A percentile compares a stretch with the other conserved stretches of the same genome.
These are phyloP conservation scores for Truncatella angustata DNA, from an alignment of 2,329 filamentous ascomycete genomes.

Conservation along the genomic window DNA sequence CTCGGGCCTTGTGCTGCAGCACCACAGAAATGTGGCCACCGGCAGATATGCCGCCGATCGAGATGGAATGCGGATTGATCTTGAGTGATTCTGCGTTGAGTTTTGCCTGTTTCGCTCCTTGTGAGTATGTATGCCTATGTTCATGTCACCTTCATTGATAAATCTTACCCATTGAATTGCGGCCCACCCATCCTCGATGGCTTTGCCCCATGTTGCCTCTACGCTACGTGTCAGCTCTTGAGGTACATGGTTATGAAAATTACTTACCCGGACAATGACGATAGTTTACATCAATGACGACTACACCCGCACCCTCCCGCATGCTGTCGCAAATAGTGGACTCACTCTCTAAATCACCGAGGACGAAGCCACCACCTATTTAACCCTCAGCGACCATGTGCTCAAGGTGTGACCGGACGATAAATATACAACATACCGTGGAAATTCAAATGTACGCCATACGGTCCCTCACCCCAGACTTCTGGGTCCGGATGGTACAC, in stretches of 20 bases:
- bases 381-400: too few relatives aligned
- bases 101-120: slow-evolving; percentile 19
- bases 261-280: slow-evolving; percentile 35
- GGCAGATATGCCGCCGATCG: slow-evolving; percentile 37
- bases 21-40: slow-evolving; percentile 34
- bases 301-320: slow-evolving; percentile 33
- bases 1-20: slow-evolving; percentile 35
- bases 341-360: slow-evolving; percentile 32
- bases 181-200: slow-evolving; percentile 35
- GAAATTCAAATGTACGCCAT: slow-evolving; percentile 34
- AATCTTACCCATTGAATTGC: slow-evolving; percentile 32
- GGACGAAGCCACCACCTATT: slow-evolving; percentile 35
- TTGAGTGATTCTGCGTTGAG: slow-evolving; percentile 25
- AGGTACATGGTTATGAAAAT: not conserved
- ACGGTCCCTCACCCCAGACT: slow-evolving; percentile 28
- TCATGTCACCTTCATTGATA: too few relatives aligned
- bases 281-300: slow-evolving; percentile 38
- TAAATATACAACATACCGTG: slow-evolving; percentile 26
- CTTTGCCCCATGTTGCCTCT: slow-evolving; percentile 34
- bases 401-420: too few relatives aligned
- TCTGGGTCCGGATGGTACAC: slow-evolving; percentile 31
- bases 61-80: slow-evolving; percentile 31
- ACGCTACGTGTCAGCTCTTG: not conserved
- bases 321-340: slow-evolving; percentile 33
- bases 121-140: not conserved